Conservation (phyloP, 1,139 yeast genomes). For the Kazachstania sp. region DNA sequence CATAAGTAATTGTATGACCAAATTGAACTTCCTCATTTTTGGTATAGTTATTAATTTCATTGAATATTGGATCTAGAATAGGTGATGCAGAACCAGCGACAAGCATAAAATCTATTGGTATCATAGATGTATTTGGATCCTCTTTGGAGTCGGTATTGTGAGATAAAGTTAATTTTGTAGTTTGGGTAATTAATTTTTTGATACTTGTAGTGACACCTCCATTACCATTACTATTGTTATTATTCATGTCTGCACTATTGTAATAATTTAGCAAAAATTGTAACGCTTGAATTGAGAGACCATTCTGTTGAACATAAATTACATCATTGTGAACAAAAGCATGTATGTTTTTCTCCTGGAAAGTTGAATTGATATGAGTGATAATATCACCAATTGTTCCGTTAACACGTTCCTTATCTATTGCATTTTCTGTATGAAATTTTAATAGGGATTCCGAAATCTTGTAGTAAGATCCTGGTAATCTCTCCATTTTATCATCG, state of each 20-base stretch:
- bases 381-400: conserved; percentile 79
- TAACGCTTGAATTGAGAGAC: conserved; percentile 46
- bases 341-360: conserved; percentile 56
- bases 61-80: conserved; percentile 61
- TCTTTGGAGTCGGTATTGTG: background rate
- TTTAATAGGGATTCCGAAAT: conserved; percentile 67
- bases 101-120: conserved; percentile 32
- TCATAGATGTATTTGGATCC: conserved; percentile 10
- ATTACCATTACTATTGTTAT: conserved; percentile 2
- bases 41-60: conserved; percentile 43
- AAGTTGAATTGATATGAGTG: conserved; percentile 73
- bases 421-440: conserved; percentile 63
- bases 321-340: conserved; percentile 65
- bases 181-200: background rate
- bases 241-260: conserved; percentile 13
- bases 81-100: conserved; percentile 65
- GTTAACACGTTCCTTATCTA: conserved; percentile 58
- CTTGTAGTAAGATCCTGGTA: conserved; percentile 70
- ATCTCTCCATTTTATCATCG: conserved; percentile 61
- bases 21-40: conserved; percentile 33
- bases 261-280: conserved; percentile 35
- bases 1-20: conserved; percentile 59
- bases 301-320: conserved; percentile 54
- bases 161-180: background rate
- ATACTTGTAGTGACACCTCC: background rate